phyloP scores from a whole-genome alignment of 1,284 basidiomycete species.

The Moniliella sp. region DNA sequence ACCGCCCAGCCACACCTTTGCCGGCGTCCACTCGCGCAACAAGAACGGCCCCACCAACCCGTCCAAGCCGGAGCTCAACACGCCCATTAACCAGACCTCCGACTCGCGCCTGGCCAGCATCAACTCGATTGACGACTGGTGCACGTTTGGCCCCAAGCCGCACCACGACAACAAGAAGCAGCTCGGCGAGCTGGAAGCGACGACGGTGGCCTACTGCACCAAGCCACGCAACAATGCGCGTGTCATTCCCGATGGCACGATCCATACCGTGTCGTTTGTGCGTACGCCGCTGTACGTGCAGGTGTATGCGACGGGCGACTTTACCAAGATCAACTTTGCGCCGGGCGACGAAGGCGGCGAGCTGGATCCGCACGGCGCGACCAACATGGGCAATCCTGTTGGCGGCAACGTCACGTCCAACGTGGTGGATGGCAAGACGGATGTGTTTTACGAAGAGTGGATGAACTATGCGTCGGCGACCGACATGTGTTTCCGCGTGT shows the following conservation, averaged over 20 bases:
- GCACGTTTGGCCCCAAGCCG: constrained; percentile 23
- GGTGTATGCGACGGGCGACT: constrained; percentile 36
- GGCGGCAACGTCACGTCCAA: constrained; percentile 41
- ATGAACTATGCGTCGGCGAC: constrained; percentile 32
- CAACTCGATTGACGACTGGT: constrained; percentile 32
- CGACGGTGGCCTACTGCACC: constrained; percentile 54
- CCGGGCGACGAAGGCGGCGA: constrained; percentile 25
- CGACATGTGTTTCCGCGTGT: constrained; percentile 31
- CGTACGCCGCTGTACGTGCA: constrained; percentile 36
- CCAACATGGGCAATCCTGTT: constrained; percentile 38
- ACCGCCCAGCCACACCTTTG: constrained; percentile 11
- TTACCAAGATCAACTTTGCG: constrained; percentile 26
- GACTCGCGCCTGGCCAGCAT: constrained; percentile 22
- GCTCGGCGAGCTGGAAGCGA: constrained; percentile 48
- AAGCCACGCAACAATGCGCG: constrained; percentile 35
- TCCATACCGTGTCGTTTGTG: constrained; percentile 30
- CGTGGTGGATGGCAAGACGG: constrained; percentile 33
- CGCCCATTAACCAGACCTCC: constrained; percentile 29
- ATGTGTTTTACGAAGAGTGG: constrained; percentile 41
- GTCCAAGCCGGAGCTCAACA: constrained; percentile 13
- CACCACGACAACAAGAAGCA: constrained; percentile 34
- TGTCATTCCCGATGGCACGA: constrained; percentile 31
- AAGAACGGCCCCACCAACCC: constrained; percentile 26
- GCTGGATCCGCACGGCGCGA: constrained; percentile 32
- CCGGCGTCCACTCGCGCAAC: constrained; percentile 15